Evolutionary conservation across 179 eudicot genomes (phyloP), one percentile per base, ranked within the genome.

Genomic region (Nepenthes alata): DNA sequence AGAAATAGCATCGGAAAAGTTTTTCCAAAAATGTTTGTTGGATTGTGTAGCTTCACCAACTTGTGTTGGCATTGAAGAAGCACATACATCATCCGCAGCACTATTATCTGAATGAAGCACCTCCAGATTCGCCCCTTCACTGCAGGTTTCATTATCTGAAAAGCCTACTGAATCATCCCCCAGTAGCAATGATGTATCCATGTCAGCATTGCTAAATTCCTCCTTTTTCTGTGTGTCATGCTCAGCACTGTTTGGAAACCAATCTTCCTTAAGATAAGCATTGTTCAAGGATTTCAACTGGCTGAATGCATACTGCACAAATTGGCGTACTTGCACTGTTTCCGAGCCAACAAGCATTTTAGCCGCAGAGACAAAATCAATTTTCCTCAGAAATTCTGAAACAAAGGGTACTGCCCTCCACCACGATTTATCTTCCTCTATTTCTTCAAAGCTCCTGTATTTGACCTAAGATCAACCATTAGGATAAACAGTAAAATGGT

Each of bases 281-380:
- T 88, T 83, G 70, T 93, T 93, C 35, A 91, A 62, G 53, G 86
- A 77, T 73, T 85, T 81, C 55, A 93, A 70, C 68, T 89, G 89
- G 53, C 90, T 80, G 59, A 93, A 93, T 39, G 96, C 95, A 79
- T 78, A 86, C 77, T 81, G 85, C 63, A 93, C 98, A 76, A 93
- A 93, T 63, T 93, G 85, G 65, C 96, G 72, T 39, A 87, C 93
- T 67, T 85, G 95, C 55, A 93, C 90, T 45, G 88, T 80, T 64
- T 86, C 98, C 60, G 98, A 86, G 45, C 95, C 95, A 74, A 78
- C 66, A 75, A 87, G 70, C 83, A 55, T 83, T 63, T 80, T 85
- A 55, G 89, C 61, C 60, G 96, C 88, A 70, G 96, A 75, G 41
- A 83, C 96, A 62, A 86, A 70, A 58, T 83, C 85, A 62, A 75